phyloP scores from a whole-genome alignment of 202 grass and related monocot species.

The Eragrostis tef region DNA sequence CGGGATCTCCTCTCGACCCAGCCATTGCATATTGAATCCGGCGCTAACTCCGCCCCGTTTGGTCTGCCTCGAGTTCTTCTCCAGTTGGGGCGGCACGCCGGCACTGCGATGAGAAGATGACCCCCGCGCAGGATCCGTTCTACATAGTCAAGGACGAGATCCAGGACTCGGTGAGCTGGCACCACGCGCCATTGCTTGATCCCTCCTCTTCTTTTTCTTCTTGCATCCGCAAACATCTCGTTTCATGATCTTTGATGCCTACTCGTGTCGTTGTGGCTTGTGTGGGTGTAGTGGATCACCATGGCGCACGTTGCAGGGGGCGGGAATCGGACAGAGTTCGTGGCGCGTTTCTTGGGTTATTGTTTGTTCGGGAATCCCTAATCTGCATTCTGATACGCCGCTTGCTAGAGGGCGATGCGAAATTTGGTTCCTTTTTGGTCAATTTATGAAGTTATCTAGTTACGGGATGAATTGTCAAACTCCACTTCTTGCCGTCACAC shows the following conservation, averaged over 20 bases:
- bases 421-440: neutral
- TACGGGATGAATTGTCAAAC: neutral
- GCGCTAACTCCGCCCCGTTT: neutral
- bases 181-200: neutral
- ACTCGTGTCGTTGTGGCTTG: neutral
- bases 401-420: neutral
- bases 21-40: neutral
- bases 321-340: neutral
- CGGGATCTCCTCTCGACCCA: conserved; percentile 1
- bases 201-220: neutral
- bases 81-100: neutral
- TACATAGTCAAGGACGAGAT: conserved; percentile 97
- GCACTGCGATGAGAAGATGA: conserved; percentile 57
- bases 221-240: neutral
- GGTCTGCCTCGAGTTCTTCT: neutral
- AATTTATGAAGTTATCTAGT: neutral
- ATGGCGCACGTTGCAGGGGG: neutral
- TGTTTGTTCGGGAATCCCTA: neutral
- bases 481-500: neutral
- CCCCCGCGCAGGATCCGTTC: conserved; percentile 89
- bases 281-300: neutral
- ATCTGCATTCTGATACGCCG: neutral
- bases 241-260: neutral
- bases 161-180: conserved; percentile 78
- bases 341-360: neutral